Conservation (phyloP, 2,329 filamentous ascomycete species). For the Pseudogymnoascus sp. region DNA sequence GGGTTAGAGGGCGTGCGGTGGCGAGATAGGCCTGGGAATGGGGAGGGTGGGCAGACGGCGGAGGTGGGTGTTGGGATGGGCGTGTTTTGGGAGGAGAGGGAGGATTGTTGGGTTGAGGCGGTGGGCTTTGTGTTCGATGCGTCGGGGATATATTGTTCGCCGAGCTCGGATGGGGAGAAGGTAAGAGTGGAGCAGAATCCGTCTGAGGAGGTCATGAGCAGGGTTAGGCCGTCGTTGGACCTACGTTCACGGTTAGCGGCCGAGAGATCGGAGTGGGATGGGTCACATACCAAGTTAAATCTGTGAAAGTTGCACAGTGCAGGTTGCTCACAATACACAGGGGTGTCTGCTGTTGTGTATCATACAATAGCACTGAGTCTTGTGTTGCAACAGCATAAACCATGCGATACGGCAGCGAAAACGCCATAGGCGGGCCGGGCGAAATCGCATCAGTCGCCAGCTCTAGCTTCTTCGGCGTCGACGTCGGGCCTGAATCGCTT, state of each 20-base stretch:
- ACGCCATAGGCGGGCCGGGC: slow-evolving; percentile 59
- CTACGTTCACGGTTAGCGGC: slow-evolving; percentile 33
- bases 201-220: slow-evolving; percentile 95
- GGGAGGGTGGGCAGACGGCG: slow-evolving; percentile 47
- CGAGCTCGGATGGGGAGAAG: slow-evolving; percentile 75
- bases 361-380: slow-evolving; percentile 88
- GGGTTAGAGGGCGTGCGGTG: slow-evolving; percentile 51
- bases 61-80: slow-evolving; percentile 63
- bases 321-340: slow-evolving; percentile 93
- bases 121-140: slow-evolving; percentile 40
- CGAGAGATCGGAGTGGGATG: background rate
- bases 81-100: slow-evolving; percentile 51
- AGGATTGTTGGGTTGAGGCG: slow-evolving; percentile 31
- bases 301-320: slow-evolving; percentile 95
- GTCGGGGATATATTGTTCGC: slow-evolving; percentile 68
- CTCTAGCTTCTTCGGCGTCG: slow-evolving; percentile 38
- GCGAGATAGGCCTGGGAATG: slow-evolving; percentile 39
- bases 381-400: slow-evolving; percentile 96
- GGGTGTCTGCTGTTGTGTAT: slow-evolving; percentile 92
- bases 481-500: slow-evolving; percentile 44
- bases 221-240: slow-evolving; percentile 65
- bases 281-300: slow-evolving; percentile 79
- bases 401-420: slow-evolving; percentile 83
- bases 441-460: slow-evolving; percentile 41
- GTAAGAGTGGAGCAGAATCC: slow-evolving; percentile 92